phyloP scores from a whole-genome alignment of 1,284 basidiomycete genomes.

The Amylostereum areolatum region DNA sequence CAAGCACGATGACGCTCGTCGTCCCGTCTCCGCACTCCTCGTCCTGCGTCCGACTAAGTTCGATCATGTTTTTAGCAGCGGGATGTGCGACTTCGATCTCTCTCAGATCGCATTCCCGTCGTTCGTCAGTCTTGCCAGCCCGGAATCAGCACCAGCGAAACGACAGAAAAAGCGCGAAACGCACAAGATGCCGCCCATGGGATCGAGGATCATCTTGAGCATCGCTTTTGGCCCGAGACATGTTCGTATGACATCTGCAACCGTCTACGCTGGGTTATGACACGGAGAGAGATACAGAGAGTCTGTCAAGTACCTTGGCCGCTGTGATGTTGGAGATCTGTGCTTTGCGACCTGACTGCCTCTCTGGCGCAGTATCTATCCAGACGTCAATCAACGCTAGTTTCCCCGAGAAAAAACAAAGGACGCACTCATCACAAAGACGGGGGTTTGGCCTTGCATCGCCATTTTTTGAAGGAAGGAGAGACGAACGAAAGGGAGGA shows the following conservation, averaged over 20 bases:
- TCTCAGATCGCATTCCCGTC: constrained; percentile 97
- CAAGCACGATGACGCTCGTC: constrained; percentile 95
- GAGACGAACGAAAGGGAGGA: not conserved
- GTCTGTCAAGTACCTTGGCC: constrained; percentile 67
- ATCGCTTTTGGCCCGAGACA: constrained; percentile 97
- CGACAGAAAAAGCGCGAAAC: constrained; percentile 24
- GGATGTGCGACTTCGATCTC: constrained; percentile 99
- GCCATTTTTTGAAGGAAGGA: constrained; percentile 27
- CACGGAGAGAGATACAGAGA: constrained; percentile 3
- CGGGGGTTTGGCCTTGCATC: constrained; percentile 53
- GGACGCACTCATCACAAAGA: constrained; percentile 67
- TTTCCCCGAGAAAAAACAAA: not conserved
- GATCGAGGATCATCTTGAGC: constrained; percentile 99
- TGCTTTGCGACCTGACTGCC: constrained; percentile 91
- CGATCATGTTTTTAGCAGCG: constrained; percentile 99
- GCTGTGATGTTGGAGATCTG: constrained; percentile 97
- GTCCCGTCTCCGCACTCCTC: constrained; percentile 99
- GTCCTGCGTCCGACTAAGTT: constrained; percentile 94
- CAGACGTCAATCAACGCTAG: not conserved
- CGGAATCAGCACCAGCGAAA: not conserved
- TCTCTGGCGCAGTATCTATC: constrained; percentile 86
- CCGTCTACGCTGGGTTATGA: constrained; percentile 54
- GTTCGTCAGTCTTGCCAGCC: constrained; percentile 76
- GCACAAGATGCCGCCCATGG: constrained; percentile 94
- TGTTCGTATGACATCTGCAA: constrained; percentile 97